These are phyloP conservation scores for Yamadazyma laniorum DNA, from an alignment of 805 yeast species.

Conservation along the genomic window DNA sequence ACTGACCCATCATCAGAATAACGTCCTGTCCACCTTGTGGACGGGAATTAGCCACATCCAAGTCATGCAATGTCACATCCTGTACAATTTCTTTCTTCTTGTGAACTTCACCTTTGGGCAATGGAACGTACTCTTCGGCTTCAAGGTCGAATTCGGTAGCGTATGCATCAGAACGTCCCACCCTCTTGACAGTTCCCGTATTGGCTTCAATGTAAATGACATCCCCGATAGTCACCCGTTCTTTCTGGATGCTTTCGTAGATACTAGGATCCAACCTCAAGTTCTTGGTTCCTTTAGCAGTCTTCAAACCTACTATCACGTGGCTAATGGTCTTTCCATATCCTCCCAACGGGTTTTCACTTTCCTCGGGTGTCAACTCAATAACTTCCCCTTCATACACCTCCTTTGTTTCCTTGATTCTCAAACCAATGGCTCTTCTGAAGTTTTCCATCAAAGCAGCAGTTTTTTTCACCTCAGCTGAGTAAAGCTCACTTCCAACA, in stretches of 20 bases:
- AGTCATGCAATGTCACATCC: constrained; percentile 93
- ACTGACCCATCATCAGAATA: constrained; percentile 93
- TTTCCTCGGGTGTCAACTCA: constrained; percentile 92
- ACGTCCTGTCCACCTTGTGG: constrained; percentile 98
- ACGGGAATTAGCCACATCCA: constrained; percentile 93
- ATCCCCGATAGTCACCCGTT: constrained; percentile 91
- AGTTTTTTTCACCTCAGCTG: constrained; percentile 96
- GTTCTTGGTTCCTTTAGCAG: constrained; percentile 88
- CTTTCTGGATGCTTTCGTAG: constrained; percentile 92
- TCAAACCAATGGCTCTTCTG: constrained; percentile 91
- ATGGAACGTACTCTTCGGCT: constrained; percentile 97
- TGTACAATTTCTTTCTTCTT: constrained; percentile 97
- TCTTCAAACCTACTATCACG: constrained; percentile 89
- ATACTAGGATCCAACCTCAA: constrained; percentile 87
- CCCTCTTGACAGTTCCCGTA: constrained; percentile 95
- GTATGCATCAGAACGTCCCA: constrained; percentile 97
- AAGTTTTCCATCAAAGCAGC: constrained; percentile 95
- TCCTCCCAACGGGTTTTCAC: constrained; percentile 95
- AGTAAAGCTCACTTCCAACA: constrained; percentile 90
- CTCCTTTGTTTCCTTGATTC: constrained; percentile 95
- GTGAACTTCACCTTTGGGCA: constrained; percentile 98
- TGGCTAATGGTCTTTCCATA: constrained; percentile 96
- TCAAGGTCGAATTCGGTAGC: constrained; percentile 98
- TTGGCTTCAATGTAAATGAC: constrained; percentile 96
- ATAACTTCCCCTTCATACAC: constrained; percentile 98